Evolutionary conservation across 1,284 basidiomycete species (phyloP).

Genomic region (Ceratobasidium sp.): DNA sequence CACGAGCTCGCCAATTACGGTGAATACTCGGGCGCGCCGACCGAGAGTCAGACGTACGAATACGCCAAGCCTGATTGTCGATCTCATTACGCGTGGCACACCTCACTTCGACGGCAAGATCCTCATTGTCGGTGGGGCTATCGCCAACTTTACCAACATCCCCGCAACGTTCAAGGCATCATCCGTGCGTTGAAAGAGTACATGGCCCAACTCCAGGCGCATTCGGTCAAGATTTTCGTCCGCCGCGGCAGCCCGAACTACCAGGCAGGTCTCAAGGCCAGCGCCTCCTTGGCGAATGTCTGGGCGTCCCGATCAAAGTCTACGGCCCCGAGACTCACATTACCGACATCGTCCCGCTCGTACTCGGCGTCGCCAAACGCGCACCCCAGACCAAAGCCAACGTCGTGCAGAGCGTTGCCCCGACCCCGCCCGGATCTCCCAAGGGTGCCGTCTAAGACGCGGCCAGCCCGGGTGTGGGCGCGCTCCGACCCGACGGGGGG

Average conservation of each 20-base stretch:
- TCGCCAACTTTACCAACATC: conserved; percentile 99
- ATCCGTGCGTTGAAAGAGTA: conserved; percentile 96
- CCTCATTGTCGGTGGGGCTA: conserved; percentile 99
- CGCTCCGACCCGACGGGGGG: conserved; percentile 83
- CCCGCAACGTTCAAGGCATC: conserved; percentile 99
- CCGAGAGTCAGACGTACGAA: conserved; percentile 98
- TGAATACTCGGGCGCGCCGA: conserved; percentile 99
- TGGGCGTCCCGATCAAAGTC: conserved; percentile 97
- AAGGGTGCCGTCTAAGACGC: conserved; percentile 57
- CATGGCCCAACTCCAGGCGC: conserved; percentile 86
- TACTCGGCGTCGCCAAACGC: conserved; percentile 81
- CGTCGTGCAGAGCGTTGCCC: conserved; percentile 57
- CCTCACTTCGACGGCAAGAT: conserved; percentile 92
- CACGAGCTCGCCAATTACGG: conserved; percentile 99
- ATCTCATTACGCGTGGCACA: conserved; percentile 93
- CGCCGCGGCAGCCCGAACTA: conserved; percentile 99
- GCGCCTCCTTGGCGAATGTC: conserved; percentile 96
- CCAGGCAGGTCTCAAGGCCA: conserved; percentile 99
- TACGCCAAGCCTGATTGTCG: conserved; percentile 98
- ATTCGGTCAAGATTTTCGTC: conserved; percentile 94
- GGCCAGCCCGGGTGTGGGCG: conserved; percentile 67
- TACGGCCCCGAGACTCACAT: conserved; percentile 99
- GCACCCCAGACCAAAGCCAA: conserved; percentile 56
- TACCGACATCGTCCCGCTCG: conserved; percentile 98
- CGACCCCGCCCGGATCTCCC: conserved; percentile 61